phyloP scores from a whole-genome alignment of 371 early-diverging fungal genomes.

The Fennellomyces sp. region DNA sequence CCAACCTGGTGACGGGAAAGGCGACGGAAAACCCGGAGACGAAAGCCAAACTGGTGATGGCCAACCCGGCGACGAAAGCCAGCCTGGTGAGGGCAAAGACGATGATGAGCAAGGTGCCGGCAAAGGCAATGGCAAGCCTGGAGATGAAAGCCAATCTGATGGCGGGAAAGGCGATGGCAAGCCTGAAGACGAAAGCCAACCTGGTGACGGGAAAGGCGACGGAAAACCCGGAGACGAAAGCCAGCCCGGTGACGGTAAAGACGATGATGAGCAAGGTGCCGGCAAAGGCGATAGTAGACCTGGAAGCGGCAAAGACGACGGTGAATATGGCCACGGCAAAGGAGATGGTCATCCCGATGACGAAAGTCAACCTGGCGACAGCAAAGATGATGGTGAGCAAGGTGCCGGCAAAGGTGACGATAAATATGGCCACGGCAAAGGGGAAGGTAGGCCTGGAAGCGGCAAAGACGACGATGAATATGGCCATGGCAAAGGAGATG shows the following conservation, averaged over 20 bases:
- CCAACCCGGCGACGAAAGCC: no score
- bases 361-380: neutral
- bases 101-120: neutral
- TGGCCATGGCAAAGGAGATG: neutral
- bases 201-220: neutral
- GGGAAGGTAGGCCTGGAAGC: neutral
- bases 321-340: neutral
- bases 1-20: neutral
- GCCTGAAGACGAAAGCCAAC: neutral
- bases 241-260: neutral
- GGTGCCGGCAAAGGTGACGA: neutral
- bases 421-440: no score
- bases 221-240: neutral
- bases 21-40: neutral
- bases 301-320: neutral
- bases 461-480: neutral
- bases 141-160: neutral
- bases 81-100: neutral
- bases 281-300: neutral
- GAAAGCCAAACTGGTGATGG: no score
- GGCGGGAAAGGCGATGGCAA: neutral
- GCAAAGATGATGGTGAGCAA: neutral
- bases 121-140: neutral
- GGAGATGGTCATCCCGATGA: neutral
- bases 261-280: no score